Evolutionary conservation across 2,329 filamentous ascomycete genomes (phyloP).

Genomic region (Stromatinia cepivora): DNA sequence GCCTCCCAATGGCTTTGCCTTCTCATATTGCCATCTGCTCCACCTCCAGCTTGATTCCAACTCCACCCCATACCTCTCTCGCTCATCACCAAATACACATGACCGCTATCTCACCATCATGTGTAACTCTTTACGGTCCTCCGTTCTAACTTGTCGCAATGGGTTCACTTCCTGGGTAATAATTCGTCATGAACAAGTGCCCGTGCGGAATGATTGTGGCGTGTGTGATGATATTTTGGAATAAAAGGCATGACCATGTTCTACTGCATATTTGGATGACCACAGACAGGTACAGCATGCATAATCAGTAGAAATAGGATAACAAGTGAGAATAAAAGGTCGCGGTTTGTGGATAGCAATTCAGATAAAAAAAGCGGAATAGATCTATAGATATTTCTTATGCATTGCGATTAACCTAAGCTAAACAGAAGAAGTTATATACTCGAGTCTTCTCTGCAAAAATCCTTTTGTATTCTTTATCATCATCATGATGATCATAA

Average conservation of each 20-base stretch:
- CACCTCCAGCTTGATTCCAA: background rate
- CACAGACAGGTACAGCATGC: no score
- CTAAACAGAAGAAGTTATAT: no score
- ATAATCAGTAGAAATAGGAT: background rate
- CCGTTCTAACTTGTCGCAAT: background rate
- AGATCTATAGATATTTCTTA: background rate
- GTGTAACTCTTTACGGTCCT: background rate
- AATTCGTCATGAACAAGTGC: background rate
- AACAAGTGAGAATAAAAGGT: background rate
- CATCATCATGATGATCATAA: no score
- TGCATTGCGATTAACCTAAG: no score
- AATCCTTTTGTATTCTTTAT: no score
- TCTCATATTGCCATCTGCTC: background rate
- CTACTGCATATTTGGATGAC: background rate
- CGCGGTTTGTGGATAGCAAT: no score
- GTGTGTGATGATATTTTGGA: background rate
- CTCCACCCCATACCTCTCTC: background rate
- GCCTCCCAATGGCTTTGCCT: no score
- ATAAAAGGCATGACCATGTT: background rate
- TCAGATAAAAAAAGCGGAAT: background rate
- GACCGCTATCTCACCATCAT: background rate
- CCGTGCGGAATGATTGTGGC: background rate
- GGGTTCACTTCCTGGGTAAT: background rate
- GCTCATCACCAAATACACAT: background rate
- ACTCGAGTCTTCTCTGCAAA: no score